A percentile compares a stretch with the other conserved stretches of the same genome.
phyloP scores from a whole-genome alignment of 805 yeast species.

The Limtongozyma cylindracea region DNA sequence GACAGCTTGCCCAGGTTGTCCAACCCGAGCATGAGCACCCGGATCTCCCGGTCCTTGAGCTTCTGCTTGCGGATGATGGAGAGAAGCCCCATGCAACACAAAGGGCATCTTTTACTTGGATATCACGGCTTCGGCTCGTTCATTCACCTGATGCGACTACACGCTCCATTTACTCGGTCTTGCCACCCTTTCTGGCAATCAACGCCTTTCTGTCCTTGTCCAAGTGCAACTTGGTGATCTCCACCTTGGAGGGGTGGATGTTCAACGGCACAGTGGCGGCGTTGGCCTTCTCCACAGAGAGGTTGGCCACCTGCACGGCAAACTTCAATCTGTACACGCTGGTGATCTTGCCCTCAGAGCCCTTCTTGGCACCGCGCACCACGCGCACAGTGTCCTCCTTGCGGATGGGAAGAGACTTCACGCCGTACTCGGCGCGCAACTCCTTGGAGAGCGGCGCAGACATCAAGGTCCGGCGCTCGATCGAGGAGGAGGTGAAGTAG shows the following conservation, averaged over 20 bases:
- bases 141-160: no score
- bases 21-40: conserved; percentile 59
- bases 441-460: conserved; percentile 99
- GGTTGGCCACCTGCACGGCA: conserved; percentile 90
- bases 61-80: conserved; percentile 65
- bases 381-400: conserved; percentile 88
- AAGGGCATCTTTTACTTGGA: no score
- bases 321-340: conserved; percentile 98
- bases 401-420: conserved; percentile 93
- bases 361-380: conserved; percentile 98
- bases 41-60: conserved; percentile 49
- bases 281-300: conserved; percentile 92
- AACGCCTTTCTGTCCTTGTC: conserved; percentile 98
- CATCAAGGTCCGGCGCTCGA: conserved; percentile 80
- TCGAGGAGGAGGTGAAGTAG: conserved; percentile 94
- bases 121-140: no score
- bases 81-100: conserved; percentile 42
- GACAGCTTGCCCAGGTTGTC: conserved; percentile 90
- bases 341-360: conserved; percentile 95
- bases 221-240: conserved; percentile 92
- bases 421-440: conserved; percentile 90
- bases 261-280: conserved; percentile 95
- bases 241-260: conserved; percentile 97
- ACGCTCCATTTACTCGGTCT: conserved; percentile 41
- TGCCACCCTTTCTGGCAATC: conserved; percentile 96